Conservation (phyloP, 2,329 filamentous ascomycete genomes). For the Penicillium sp. region DNA sequence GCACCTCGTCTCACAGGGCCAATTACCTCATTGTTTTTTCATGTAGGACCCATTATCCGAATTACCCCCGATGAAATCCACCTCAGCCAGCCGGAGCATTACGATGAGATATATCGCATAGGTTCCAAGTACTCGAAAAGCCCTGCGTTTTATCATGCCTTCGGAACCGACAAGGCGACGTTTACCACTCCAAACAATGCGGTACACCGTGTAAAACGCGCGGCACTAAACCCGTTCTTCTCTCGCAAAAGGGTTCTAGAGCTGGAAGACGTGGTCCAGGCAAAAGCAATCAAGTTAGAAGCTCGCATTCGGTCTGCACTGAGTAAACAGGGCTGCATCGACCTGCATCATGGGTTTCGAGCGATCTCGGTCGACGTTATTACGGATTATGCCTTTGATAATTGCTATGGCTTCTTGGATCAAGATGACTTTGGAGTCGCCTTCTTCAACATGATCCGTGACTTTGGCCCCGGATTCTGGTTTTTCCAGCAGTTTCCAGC, state of each 20-base stretch:
- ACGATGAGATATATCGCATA: slow-evolving; percentile 19
- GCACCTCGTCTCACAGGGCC: neutral
- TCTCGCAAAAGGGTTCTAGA: slow-evolving; percentile 22
- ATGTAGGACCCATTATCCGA: slow-evolving; percentile 26
- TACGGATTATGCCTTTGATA: slow-evolving; percentile 26
- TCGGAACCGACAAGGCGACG: slow-evolving; percentile 25
- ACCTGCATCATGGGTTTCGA: slow-evolving; percentile 23
- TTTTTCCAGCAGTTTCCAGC: slow-evolving; percentile 23
- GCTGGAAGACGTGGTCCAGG: slow-evolving; percentile 23
- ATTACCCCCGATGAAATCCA: slow-evolving; percentile 27
- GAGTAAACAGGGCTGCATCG: slow-evolving; percentile 15
- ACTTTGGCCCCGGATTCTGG: slow-evolving; percentile 19
- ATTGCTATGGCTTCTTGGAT: slow-evolving; percentile 20
- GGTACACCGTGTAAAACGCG: slow-evolving; percentile 25
- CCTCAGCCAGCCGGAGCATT: slow-evolving; percentile 22
- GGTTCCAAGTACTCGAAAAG: slow-evolving; percentile 24
- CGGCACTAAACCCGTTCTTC: slow-evolving; percentile 29
- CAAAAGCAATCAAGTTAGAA: slow-evolving; percentile 21
- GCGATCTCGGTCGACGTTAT: slow-evolving; percentile 27
- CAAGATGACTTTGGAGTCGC: slow-evolving; percentile 18
- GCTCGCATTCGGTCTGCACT: slow-evolving; percentile 19
- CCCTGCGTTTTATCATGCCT: slow-evolving; percentile 23
- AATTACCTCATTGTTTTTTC: neutral
- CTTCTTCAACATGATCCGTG: slow-evolving; percentile 21
- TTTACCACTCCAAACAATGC: slow-evolving; percentile 27